Evolutionary conservation across 306 rosid species (phyloP).

Genomic region (Begonia loranthoides): DNA sequence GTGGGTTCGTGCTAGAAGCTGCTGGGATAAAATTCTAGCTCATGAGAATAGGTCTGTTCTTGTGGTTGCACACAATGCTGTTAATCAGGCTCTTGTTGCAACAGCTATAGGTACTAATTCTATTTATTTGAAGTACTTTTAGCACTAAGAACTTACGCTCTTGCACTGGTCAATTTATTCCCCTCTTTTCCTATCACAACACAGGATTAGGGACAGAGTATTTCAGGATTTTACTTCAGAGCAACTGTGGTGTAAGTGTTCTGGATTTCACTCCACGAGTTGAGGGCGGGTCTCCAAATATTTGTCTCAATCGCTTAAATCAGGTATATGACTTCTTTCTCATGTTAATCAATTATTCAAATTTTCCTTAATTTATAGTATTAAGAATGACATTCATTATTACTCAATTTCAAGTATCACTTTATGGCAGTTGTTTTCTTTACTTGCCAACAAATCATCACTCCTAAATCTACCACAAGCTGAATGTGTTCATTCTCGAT

Average conservation of each 20-base stretch:
- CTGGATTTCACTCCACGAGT: conserved; percentile 62
- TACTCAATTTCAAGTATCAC: no score
- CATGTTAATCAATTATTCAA: no score
- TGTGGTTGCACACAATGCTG: conserved; percentile 98
- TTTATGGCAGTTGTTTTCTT: no score
- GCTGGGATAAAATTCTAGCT: conserved; percentile 61
- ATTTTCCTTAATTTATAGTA: no score
- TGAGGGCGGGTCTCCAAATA: conserved; percentile 59
- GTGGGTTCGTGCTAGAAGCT: conserved; percentile 76
- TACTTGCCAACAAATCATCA: no score
- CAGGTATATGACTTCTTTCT: conserved; percentile 40
- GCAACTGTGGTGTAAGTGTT: conserved; percentile 91
- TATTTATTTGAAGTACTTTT: conserved; percentile 8
- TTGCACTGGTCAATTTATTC: background rate
- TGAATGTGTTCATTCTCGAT: no score
- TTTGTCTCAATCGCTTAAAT: conserved; percentile 83
- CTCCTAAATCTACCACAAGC: no score
- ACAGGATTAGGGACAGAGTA: conserved; percentile 71
- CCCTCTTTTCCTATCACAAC: conserved; percentile 5
- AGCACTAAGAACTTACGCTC: conserved; percentile 2
- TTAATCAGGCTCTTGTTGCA: conserved; percentile 96
- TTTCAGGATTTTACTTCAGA: conserved; percentile 82
- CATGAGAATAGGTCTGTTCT: conserved; percentile 80
- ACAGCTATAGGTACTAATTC: conserved; percentile 64
- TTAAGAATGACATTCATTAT: no score